phyloP scores from a whole-genome alignment of 768 basidiomycete species.

The Naganishia antarctica region DNA sequence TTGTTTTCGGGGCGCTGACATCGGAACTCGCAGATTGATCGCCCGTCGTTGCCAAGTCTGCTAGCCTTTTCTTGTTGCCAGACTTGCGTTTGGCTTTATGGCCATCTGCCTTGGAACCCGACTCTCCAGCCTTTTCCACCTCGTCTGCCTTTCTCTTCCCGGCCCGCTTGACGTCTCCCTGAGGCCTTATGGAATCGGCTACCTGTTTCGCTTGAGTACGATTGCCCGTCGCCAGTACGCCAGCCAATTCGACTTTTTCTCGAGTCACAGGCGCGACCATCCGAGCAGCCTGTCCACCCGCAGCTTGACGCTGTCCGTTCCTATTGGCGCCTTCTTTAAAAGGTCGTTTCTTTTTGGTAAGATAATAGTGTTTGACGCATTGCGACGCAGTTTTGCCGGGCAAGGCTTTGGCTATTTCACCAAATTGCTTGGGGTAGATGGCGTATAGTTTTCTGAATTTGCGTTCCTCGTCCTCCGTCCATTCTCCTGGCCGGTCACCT shows the following conservation, averaged over 20 bases:
- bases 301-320: constrained; percentile 14
- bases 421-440: constrained; percentile 83
- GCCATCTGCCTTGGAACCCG: neutral
- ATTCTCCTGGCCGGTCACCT: constrained; percentile 54
- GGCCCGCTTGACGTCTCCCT: neutral
- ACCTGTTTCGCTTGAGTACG: constrained; percentile 13
- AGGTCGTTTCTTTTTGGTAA: constrained; percentile 66
- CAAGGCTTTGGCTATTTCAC: constrained; percentile 70
- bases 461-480: constrained; percentile 76
- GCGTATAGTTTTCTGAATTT: constrained; percentile 75
- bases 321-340: constrained; percentile 22
- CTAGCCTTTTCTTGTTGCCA: constrained; percentile 3
- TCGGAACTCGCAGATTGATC: neutral
- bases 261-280: constrained; percentile 12
- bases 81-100: neutral
- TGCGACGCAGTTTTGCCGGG: constrained; percentile 76
- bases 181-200: constrained; percentile 1
- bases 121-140: constrained; percentile 5
- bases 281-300: constrained; percentile 15
- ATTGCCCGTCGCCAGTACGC: constrained; percentile 4
- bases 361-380: constrained; percentile 86
- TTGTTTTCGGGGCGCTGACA: constrained; percentile 1
- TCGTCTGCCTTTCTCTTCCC: constrained; percentile 11
- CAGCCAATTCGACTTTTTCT: constrained; percentile 11
- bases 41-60: neutral